A percentile compares a stretch with the other conserved stretches of the same genome.
These are phyloP conservation scores for Sugiyamaella xylanicola DNA, from an alignment of 1,139 yeast species.

Conservation along the genomic window DNA sequence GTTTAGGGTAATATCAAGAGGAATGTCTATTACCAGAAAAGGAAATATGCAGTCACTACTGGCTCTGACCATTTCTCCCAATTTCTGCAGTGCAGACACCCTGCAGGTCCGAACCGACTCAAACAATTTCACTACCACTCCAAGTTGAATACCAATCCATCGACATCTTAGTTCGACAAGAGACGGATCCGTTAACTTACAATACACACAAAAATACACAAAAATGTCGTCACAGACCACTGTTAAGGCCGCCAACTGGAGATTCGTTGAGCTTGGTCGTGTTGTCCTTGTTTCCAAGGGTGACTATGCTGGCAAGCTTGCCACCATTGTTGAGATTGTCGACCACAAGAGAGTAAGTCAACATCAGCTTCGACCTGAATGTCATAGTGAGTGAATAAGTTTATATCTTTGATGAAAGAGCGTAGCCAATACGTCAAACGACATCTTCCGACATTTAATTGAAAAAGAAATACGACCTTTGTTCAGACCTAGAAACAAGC, in stretches of 20 bases:
- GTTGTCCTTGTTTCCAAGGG: conserved; percentile 89
- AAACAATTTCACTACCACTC: conserved; percentile 18
- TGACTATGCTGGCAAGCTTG: conserved; percentile 71
- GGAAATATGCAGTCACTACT: conserved; percentile 8
- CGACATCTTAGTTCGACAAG: conserved; percentile 20
- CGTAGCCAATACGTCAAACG: no score
- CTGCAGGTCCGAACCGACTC: conserved; percentile 9
- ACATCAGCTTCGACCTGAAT: not conserved
- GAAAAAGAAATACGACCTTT: no score
- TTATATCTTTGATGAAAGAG: no score
- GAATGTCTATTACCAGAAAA: conserved; percentile 1
- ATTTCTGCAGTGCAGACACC: not conserved
- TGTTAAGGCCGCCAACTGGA: conserved; percentile 98
- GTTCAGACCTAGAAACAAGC: no score
- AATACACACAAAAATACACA: conserved; percentile 20
- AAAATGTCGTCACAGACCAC: conserved; percentile 68
- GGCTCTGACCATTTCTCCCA: not conserved
- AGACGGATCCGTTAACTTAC: conserved; percentile 16
- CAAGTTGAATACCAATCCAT: conserved; percentile 18
- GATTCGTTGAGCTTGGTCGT: conserved; percentile 99
- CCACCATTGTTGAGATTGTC: conserved; percentile 95
- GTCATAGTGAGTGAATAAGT: no score
- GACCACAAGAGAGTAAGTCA: conserved; percentile 96
- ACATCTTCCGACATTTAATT: no score
- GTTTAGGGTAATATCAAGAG: not conserved